Evolutionary conservation across 164 flowering plant species (phyloP).

Genomic region (Aristolochia californica): DNA sequence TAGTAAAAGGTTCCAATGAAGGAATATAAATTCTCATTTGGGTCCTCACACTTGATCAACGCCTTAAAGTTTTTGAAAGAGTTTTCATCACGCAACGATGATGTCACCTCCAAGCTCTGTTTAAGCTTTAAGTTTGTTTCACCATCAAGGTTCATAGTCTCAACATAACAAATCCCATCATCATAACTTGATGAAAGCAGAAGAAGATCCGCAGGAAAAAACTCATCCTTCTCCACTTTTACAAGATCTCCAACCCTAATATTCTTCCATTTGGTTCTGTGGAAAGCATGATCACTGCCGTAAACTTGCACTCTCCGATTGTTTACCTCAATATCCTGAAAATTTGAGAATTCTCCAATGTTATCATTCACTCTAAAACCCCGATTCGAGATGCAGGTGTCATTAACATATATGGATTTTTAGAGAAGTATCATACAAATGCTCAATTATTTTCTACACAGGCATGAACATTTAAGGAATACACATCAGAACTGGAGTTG

Average conservation of each 20-base stretch:
- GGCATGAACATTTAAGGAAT: too few relatives aligned
- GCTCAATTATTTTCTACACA: too few relatives aligned
- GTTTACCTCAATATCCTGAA: constrained; percentile 73
- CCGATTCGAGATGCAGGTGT: too few relatives aligned
- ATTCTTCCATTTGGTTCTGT: constrained; percentile 49
- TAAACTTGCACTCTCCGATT: constrained; percentile 48
- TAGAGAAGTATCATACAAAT: too few relatives aligned
- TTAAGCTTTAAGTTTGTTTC: constrained; percentile 81
- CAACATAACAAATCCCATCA: constrained; percentile 79
- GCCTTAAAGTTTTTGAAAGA: constrained; percentile 45
- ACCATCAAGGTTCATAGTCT: constrained; percentile 87
- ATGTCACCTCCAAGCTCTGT: constrained; percentile 53
- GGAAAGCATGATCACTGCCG: constrained; percentile 23
- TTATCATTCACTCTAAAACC: background rate
- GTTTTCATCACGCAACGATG: constrained; percentile 31
- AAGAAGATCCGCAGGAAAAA: constrained; percentile 78
- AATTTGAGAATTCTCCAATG: constrained; percentile 2
- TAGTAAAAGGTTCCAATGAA: constrained; percentile 58
- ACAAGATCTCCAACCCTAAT: constrained; percentile 72
- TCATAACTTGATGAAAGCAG: constrained; percentile 73
- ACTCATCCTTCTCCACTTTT: constrained; percentile 59
- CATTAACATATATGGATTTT: too few relatives aligned
- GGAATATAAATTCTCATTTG: constrained; percentile 73
- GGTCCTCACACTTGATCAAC: constrained; percentile 75
- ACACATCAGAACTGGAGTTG: too few relatives aligned